Evolutionary conservation across 176 grass and related monocot genomes (phyloP), one percentile per base, ranked within the genome.

Genomic region (Hyparrhenia diplandra): DNA sequence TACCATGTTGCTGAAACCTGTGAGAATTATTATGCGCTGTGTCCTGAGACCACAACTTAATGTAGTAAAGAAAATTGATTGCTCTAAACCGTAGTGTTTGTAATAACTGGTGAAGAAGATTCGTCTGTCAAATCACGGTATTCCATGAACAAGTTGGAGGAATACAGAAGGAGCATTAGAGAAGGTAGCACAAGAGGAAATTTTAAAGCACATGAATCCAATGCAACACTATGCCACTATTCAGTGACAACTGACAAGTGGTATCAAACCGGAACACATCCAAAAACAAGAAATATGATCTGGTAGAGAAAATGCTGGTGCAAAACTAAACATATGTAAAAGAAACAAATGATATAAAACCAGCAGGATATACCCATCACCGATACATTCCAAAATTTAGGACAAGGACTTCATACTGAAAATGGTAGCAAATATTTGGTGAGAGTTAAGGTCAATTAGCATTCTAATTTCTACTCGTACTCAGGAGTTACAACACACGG

Each of bases 371-470:
- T 59, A 85, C 59, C 20, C 62, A 47, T 67, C 27, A 14, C 23
- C 2, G 51, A 37, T 75, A 73, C 29, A 82, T 66, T 31, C 20
- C 58, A 58, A n/a, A 70, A 77, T 13, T 40, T 11, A 51, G 13
- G 61, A 27, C 13, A 71, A 35, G 12, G 4, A 70, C 49, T 75
- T 30, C 62, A 18, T 59, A 37, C 7, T 23, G 6, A 21, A 58
- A 80, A 66, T 32, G 41, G 21, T 58, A 68, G 54, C 18, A 67
- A 57, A 64, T 77, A 67, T 25, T 70, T 30, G 63, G 43, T 75
- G 8, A 47, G 82, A 81, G 52, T 30, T 31, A 76, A 76, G 29
- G 52, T n/a, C n/a, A 17, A 35, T 85, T 81, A 66, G 45, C 66
- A 78, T 77, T 68, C 9, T 24, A 24, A 58, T 24, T 58, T 58